phyloP scores from a whole-genome alignment of 306 rosid genomes.

The Quercus suber region DNA sequence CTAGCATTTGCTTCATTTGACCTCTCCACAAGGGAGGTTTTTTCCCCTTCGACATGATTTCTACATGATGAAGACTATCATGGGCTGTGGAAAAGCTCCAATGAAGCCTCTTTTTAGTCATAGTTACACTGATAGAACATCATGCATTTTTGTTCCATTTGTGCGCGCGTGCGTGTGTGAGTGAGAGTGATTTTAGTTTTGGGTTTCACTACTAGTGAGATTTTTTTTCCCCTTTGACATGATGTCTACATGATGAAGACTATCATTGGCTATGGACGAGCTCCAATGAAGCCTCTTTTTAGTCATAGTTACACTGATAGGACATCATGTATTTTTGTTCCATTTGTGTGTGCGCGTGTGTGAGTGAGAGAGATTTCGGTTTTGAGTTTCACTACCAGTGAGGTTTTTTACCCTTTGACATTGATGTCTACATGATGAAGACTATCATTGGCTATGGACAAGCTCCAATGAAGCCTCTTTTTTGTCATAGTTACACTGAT shows the following conservation, averaged over 20 bases:
- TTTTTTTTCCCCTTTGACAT: background rate
- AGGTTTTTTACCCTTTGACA: background rate
- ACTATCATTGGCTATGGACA: constrained; percentile 46
- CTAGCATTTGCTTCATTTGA: background rate
- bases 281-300: constrained; percentile 43
- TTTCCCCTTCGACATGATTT: constrained; percentile 15
- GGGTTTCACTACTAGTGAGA: background rate
- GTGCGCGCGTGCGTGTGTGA: too few relatives aligned
- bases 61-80: constrained; percentile 47
- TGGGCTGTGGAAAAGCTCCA: constrained; percentile 50
- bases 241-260: constrained; percentile 54
- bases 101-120: constrained; percentile 52
- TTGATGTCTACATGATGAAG: constrained; percentile 53
- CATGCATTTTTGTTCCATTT: background rate
- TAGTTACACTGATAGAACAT: constrained; percentile 72
- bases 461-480: constrained; percentile 43
- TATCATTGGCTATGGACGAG: constrained; percentile 44
- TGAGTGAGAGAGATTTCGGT: too few relatives aligned
- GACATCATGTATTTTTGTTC: too few relatives aligned
- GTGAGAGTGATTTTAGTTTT: too few relatives aligned
- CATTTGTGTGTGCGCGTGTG: too few relatives aligned
- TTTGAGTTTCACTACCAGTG: background rate
- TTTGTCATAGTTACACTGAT: constrained; percentile 66
- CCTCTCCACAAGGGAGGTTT: background rate
- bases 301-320: constrained; percentile 65